Evolutionary conservation across 345 rosid genomes (phyloP), one percentile per base, ranked within the genome.

Genomic region (Eucalyptus caleyi): DNA sequence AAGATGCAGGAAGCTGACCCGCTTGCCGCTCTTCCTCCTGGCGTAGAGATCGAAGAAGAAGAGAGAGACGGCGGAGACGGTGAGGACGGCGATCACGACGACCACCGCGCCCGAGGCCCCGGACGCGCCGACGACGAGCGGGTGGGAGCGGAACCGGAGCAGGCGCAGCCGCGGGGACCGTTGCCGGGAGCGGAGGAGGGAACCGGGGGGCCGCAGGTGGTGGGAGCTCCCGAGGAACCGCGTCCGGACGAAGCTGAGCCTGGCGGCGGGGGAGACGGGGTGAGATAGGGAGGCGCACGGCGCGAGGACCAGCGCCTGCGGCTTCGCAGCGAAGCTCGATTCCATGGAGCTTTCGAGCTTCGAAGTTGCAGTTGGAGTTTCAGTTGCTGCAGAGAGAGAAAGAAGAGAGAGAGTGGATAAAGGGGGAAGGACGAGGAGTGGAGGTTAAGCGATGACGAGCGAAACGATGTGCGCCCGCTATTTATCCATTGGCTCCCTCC

Each of bases 31-130:
- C 89, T 90, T 91, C 49, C 90, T 92, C 50, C 88, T 89, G 87
- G 67, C 87, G 86, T 89, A 86, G 62, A 77, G 91, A 85, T 95
- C 92, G 44, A 92, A 94, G 90, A 91, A 95, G 88, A 96, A 94
- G 44, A 95, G 54, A 30, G 95, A 93, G 37, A 95, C 67, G 54
- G 97, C 96, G 24, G 97, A 93, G 86, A 96, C 88, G 5, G 97
- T 90, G 47, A 96, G 92, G 15, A 95, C 95, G 87, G 96, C 96
- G 5, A 95, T 95, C 42, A 93, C 93, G n/a, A 94, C 86, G 47
- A 95, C 90, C 45, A 77, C 83, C 47, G 83, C 83, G 47, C 42
- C 47, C 16, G 83, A 11, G 42, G 47, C 13, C 83, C 83, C 83
- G 83, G 83, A 77, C 24, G 27, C 83, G 21, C 83, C 4, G 86